These are phyloP conservation scores for Chalara sp. DNA, from an alignment of 2,329 filamentous ascomycete genomes.

Conservation along the genomic window DNA sequence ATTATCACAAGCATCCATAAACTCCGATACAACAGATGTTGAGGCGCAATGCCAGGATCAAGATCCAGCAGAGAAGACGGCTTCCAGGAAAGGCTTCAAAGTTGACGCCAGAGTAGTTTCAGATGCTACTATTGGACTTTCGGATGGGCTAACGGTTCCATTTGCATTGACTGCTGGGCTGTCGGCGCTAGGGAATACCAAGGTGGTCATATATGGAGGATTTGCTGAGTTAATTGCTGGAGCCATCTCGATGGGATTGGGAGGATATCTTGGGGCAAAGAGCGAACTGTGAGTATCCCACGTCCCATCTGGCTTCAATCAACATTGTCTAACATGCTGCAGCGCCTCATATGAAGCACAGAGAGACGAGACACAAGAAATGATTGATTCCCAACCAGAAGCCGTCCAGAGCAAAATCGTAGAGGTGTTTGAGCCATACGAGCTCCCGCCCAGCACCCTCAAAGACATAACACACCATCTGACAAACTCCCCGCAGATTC, in stretches of 20 bases:
- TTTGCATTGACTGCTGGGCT: conserved; percentile 57
- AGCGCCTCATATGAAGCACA: conserved; percentile 27
- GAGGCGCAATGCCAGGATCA: conserved; percentile 21
- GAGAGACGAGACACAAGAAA: conserved; percentile 20
- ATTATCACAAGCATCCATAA: no score
- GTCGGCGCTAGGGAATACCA: conserved; percentile 40
- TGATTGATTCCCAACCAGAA: conserved; percentile 19
- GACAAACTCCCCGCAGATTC: conserved; percentile 23
- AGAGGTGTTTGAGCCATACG: conserved; percentile 28
- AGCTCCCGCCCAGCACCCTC: conserved; percentile 23
- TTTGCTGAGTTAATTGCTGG: conserved; percentile 55
- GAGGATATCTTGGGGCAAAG: conserved; percentile 49
- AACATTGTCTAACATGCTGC: neutral
- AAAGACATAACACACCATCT: conserved; percentile 29
- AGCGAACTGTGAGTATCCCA: conserved; percentile 31
- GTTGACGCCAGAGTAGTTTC: conserved; percentile 31
- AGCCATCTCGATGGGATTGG: conserved; percentile 56
- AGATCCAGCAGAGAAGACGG: conserved; percentile 14
- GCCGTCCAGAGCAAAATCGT: conserved; percentile 23
- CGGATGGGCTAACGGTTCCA: conserved; percentile 56
- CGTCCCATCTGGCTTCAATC: neutral
- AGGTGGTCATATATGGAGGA: conserved; percentile 49
- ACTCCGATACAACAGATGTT: conserved; percentile 13
- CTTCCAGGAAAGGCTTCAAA: conserved; percentile 15
- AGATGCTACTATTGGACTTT: conserved; percentile 54